These are phyloP conservation scores for Scedosporium minutisporum DNA, from an alignment of 2,329 filamentous ascomycete genomes.

Conservation along the genomic window DNA sequence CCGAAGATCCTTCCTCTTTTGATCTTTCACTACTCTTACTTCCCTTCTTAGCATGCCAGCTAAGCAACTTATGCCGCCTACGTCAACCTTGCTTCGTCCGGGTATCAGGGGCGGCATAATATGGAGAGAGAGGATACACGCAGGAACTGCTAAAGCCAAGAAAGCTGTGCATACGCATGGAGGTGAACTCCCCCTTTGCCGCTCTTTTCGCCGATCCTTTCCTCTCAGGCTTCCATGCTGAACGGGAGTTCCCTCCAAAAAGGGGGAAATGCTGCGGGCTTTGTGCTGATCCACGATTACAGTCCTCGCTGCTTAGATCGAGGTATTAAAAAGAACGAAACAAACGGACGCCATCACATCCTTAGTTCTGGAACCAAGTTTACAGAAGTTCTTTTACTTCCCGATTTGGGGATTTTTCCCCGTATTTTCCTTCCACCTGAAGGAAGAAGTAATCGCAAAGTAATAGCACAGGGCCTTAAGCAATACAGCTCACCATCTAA, in stretches of 20 bases:
- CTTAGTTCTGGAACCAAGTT: neutral
- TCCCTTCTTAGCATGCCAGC: neutral
- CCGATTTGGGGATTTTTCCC: neutral
- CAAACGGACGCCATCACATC: neutral
- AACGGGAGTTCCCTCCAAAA: neutral
- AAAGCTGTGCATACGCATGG: neutral
- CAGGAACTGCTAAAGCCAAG: neutral
- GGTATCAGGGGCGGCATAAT: neutral
- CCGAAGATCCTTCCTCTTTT: neutral
- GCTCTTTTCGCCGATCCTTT: neutral
- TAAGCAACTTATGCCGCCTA: neutral
- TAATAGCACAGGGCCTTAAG: neutral
- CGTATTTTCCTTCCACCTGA: too few relatives aligned
- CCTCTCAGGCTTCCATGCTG: neutral
- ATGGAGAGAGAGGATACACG: neutral
- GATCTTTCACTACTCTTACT: neutral
- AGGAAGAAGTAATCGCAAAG: neutral
- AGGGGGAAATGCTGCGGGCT: neutral
- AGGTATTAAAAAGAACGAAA: neutral
- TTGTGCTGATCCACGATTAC: neutral
- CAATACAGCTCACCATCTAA: neutral
- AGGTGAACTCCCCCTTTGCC: neutral
- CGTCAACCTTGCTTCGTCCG: neutral
- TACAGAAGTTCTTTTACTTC: neutral
- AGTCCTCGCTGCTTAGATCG: neutral